Evolutionary conservation across 1,139 yeast species (phyloP).

Genomic region (Wickerhamomyces sp.): DNA sequence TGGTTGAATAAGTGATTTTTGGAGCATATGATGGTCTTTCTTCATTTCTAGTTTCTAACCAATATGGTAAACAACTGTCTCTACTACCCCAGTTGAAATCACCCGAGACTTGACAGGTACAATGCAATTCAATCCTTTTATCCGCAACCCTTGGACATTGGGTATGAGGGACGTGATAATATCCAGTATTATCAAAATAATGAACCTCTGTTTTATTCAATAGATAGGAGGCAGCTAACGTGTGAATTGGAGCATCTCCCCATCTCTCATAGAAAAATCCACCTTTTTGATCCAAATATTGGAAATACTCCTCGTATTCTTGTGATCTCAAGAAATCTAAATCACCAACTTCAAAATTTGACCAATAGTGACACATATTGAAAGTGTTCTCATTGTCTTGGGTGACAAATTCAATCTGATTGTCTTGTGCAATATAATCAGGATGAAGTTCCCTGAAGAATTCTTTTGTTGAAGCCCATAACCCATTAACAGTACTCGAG

Average conservation of each 20-base stretch:
- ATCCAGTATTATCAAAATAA: constrained; percentile 53
- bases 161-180: constrained; percentile 52
- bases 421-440: constrained; percentile 57
- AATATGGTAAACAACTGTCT: constrained; percentile 48
- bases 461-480: constrained; percentile 73
- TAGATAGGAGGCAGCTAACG: constrained; percentile 51
- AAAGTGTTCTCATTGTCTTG: constrained; percentile 44
- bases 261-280: constrained; percentile 62
- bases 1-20: constrained; percentile 17
- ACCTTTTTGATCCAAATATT: constrained; percentile 46
- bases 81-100: constrained; percentile 47
- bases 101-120: constrained; percentile 39
- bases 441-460: constrained; percentile 61
- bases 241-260: constrained; percentile 65
- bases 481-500: constrained; percentile 69
- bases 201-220: constrained; percentile 43
- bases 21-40: constrained; percentile 39
- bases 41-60: constrained; percentile 39
- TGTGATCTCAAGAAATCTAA: constrained; percentile 47
- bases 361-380: constrained; percentile 60
- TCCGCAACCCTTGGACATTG: constrained; percentile 35
- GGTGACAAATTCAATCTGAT: constrained; percentile 53
- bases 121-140: constrained; percentile 40
- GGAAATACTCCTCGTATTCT: constrained; percentile 44
- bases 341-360: constrained; percentile 54